Evolutionary conservation across 2,329 filamentous ascomycete species (phyloP).

Genomic region (Periconia macrospinosa): DNA sequence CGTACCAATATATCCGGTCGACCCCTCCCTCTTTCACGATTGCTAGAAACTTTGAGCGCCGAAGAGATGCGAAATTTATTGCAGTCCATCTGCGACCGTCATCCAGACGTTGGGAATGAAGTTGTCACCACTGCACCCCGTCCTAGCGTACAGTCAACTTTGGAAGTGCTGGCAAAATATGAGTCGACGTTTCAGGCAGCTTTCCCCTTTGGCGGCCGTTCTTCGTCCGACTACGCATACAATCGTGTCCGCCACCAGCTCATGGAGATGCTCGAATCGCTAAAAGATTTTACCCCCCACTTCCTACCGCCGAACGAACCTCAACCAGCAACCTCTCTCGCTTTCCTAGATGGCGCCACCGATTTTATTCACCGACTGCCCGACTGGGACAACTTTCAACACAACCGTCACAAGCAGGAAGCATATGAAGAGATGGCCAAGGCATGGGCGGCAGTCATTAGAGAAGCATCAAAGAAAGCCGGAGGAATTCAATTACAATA

Average conservation of each 20-base stretch:
- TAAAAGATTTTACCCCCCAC: constrained; percentile 93
- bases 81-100: constrained; percentile 87
- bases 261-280: constrained; percentile 78
- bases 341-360: constrained; percentile 87
- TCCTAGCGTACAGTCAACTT: constrained; percentile 79
- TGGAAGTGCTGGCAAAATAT: constrained; percentile 81
- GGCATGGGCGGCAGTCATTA: constrained; percentile 89
- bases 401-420: constrained; percentile 91
- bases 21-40: constrained; percentile 68
- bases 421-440: constrained; percentile 95
- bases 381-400: constrained; percentile 84
- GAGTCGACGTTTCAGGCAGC: constrained; percentile 75
- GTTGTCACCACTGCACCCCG: constrained; percentile 81
- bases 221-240: constrained; percentile 89
- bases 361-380: constrained; percentile 87
- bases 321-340: constrained; percentile 79
- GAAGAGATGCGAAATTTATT: constrained; percentile 82
- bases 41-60: constrained; percentile 92
- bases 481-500: constrained; percentile 88
- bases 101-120: constrained; percentile 82
- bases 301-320: constrained; percentile 90
- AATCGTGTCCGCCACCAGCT: constrained; percentile 86
- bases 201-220: constrained; percentile 82
- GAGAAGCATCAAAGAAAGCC: constrained; percentile 86
- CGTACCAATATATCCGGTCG: constrained; percentile 70